A percentile compares a stretch with the other conserved stretches of the same genome.
These are phyloP conservation scores for Neolecta irregularis DNA, from an alignment of 1,139 yeast genomes.

Conservation along the genomic window DNA sequence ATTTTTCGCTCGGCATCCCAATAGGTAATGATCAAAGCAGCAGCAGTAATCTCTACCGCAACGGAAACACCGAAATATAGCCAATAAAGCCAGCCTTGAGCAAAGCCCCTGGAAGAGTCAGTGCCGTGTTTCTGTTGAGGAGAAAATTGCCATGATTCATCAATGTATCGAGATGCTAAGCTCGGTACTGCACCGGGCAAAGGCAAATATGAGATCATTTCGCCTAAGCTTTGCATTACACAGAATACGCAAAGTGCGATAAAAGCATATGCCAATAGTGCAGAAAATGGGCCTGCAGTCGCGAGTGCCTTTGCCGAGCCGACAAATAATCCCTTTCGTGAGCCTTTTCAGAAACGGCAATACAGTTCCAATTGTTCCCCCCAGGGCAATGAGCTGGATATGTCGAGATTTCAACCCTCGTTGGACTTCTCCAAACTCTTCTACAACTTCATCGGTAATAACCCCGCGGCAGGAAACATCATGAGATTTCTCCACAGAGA, in stretches of 20 bases:
- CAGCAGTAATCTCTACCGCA: constrained; percentile 65
- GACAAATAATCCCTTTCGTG: too few species aligned
- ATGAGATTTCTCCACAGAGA: too few species aligned
- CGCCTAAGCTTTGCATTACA: constrained; percentile 61
- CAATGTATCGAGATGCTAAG: constrained; percentile 9
- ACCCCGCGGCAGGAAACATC: too few species aligned
- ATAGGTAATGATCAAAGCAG: constrained; percentile 50
- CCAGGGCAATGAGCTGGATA: constrained; percentile 16
- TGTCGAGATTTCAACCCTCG: constrained; percentile 15
- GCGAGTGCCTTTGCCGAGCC: constrained; percentile 54
- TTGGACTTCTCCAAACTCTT: too few species aligned
- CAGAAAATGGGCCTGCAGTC: constrained; percentile 55
- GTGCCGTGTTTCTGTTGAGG: too few species aligned
- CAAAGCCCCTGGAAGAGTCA: too few species aligned
- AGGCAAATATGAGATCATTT: constrained; percentile 44
- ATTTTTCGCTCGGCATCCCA: constrained; percentile 39
- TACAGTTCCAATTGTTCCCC: constrained; percentile 18
- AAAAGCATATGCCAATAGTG: constrained; percentile 43
- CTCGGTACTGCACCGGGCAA: constrained; percentile 32
- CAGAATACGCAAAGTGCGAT: constrained; percentile 51
- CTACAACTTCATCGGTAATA: too few species aligned
- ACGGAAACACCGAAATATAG: constrained; percentile 53
- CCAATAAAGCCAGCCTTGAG: constrained; percentile 67
- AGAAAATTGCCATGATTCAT: constrained; percentile 28
- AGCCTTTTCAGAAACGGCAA: too few species aligned